Base-by-base conservation (phyloP, 179 eudicot species). In the Heliamphora pulchella region DNA sequence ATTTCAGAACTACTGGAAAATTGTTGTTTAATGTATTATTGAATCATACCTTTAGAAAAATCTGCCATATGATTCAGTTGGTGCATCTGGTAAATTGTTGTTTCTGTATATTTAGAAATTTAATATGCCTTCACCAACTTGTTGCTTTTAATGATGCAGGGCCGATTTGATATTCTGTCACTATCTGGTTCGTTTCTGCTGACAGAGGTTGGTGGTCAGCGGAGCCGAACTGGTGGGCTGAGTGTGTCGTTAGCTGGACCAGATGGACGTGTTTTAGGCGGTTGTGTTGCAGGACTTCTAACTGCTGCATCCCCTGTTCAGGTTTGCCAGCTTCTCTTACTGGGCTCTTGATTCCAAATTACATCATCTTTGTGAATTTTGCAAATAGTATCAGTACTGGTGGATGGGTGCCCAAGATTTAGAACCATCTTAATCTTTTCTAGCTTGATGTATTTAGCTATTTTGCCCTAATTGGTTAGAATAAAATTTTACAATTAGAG, bases 261-360 rank as follows among this genome's bases (percentile, higher is more conserved):
- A 44, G 94, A 93, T 83, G 97, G 97, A 39, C 91, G 91, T 76
- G 89, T 93, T 79, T 84, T 93, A 22, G 97, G 97, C 65, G 97
- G 97, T 79, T 88, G 89, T 79, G 96, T 93, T 75, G 94, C 92
- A 50, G 97, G 97, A 71, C 80, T 89, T 75, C 85, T 93, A 47
- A 87, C 81, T 62, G 96, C 97, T 78, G 92, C 92, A 61, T 82
- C 92, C 44, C 92, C 91, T 67, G 96, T 93, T 76, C 96, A 93
- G 94, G 97, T 93, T 81, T 76, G 83, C 67, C 66, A 74, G 58
- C 75, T 67, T 67, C 62, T 41, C 54, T 31, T 31, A 44, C 53
- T 65, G 53, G 47, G 13, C 47, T 9, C 17, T 22, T 41, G 13
- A 65, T 8, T 55, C 39, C 39, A 11, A 7, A 8, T 20, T 22